Evolutionary conservation across 495 filamentous ascomycete species (phyloP), one percentile per base, ranked within the genome.

Genomic region (Penicillium dipodomyicola): DNA sequence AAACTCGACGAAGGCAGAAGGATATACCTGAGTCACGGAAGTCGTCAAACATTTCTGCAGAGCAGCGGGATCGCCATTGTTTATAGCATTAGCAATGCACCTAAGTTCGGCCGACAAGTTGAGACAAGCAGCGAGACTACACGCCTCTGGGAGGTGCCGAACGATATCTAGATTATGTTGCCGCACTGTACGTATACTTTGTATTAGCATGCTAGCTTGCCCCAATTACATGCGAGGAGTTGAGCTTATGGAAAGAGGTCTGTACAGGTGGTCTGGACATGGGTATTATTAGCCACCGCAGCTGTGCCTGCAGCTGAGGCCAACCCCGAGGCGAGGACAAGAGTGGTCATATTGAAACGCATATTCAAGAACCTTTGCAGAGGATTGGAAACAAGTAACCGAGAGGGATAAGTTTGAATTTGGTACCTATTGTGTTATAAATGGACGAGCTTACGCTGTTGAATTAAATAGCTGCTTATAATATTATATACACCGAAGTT

Each of bases 91-190:
- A 1, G 57, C 40, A 30, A 67, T 54, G 23, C 66, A 69, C 4
- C 48, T 58, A 10, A 64, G 22, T 17, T 60, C 57, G 12, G 59
- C 59, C 10, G 42, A 45, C 10, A 69, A 48, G n/a, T 56, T 56
- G 29, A 67, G 35, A 27, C 66, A 69, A 15, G 66, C 58, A 4
- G 53, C 51, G 19, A 62, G 45, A 32, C 57, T 67, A 27, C 66
- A 69, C 3, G 56, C 44, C 19, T 59, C 58, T 10, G 66, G 64
- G n/a, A 59, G 35, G 39, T 56, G 58, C 8, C 55, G 53, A 32
- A 62, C 50, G 9, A 60, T 19, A 6, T 43, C 37, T 1, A 37
- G 30, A 33, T 64, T 63, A 25, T 62, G 46, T 35, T 64, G 56
- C 3, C 37, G 46, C 5, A 63, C 63, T 67, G 41, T 10, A 12